Percentiles rank a stretch among this genome's conserved stretches.
phyloP scores from a whole-genome alignment of 225 moss, liverwort and hornwort genomes.

The Sphagnum contortum region DNA sequence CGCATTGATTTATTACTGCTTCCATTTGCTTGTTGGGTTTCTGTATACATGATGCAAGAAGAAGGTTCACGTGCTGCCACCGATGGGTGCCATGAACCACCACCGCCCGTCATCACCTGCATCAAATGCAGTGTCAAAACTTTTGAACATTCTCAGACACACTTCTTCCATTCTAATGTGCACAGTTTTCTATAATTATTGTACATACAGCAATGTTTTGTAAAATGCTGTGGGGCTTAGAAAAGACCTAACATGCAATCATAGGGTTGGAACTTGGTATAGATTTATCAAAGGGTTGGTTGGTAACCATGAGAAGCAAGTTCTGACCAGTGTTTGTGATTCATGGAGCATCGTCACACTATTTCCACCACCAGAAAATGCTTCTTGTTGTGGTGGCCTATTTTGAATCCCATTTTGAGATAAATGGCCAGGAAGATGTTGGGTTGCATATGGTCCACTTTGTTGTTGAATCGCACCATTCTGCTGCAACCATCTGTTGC shows the following conservation, averaged over 20 bases:
- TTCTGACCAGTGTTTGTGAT: slow-evolving; percentile 18
- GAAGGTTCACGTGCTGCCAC: slow-evolving; percentile 14
- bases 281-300: neutral
- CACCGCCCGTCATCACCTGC: slow-evolving; percentile 16
- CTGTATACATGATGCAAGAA: slow-evolving; percentile 7
- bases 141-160: too few relatives aligned
- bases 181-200: too few relatives aligned
- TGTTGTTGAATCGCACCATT: slow-evolving; percentile 9
- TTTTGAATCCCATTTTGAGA: too few relatives aligned
- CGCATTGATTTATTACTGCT: slow-evolving; percentile 19
- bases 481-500: neutral
- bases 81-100: slow-evolving; percentile 27
- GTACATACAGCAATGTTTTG: too few relatives aligned
- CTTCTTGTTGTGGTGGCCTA: slow-evolving; percentile 17
- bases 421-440: too few relatives aligned
- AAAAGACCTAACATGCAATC: neutral
- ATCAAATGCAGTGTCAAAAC: slow-evolving; percentile 7
- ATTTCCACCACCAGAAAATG: slow-evolving; percentile 16
- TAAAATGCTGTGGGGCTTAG: too few relatives aligned
- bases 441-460: slow-evolving; percentile 4
- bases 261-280: neutral
- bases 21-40: slow-evolving; percentile 19
- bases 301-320: slow-evolving; percentile 10
- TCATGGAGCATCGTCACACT: slow-evolving; percentile 19
- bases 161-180: too few relatives aligned